These are phyloP conservation scores for Tulasnella sp. DNA, from an alignment of 768 basidiomycete genomes.

Conservation along the genomic window DNA sequence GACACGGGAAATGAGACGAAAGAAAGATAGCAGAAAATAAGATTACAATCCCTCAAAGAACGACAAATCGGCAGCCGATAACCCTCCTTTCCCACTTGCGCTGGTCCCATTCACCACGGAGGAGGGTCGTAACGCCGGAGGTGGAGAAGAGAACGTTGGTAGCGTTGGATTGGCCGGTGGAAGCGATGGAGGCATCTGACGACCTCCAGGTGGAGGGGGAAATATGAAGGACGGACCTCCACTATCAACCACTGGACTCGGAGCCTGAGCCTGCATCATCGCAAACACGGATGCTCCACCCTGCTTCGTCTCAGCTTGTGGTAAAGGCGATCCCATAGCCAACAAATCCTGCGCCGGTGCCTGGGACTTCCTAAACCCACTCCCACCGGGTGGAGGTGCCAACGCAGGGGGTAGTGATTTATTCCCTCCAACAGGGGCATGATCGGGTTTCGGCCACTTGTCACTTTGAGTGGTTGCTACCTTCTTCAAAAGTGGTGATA, in stretches of 20 bases:
- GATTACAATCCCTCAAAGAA: constrained; percentile 14
- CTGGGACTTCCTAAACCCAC: background rate
- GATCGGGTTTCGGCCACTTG: constrained; percentile 12
- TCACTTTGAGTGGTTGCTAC: constrained; percentile 12
- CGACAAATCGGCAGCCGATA: constrained; percentile 4
- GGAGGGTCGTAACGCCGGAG: background rate
- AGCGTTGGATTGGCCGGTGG: background rate
- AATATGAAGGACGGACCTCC: background rate
- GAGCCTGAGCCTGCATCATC: background rate
- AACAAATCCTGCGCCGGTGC: background rate
- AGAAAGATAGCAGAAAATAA: background rate
- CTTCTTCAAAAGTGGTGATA: constrained; percentile 11
- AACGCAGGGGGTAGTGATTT: background rate
- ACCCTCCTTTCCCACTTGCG: background rate
- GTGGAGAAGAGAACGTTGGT: background rate
- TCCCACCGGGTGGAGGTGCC: constrained; percentile 1
- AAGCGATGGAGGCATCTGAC: background rate
- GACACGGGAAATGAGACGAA: background rate
- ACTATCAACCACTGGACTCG: background rate
- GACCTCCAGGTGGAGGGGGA: background rate
- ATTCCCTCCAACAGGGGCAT: background rate
- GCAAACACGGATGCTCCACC: background rate
- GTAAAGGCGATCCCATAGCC: background rate
- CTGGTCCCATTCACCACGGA: background rate
- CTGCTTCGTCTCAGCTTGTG: background rate